Conservation (phyloP, 306 rosid species). For the Cyamopsis tetragonoloba region DNA sequence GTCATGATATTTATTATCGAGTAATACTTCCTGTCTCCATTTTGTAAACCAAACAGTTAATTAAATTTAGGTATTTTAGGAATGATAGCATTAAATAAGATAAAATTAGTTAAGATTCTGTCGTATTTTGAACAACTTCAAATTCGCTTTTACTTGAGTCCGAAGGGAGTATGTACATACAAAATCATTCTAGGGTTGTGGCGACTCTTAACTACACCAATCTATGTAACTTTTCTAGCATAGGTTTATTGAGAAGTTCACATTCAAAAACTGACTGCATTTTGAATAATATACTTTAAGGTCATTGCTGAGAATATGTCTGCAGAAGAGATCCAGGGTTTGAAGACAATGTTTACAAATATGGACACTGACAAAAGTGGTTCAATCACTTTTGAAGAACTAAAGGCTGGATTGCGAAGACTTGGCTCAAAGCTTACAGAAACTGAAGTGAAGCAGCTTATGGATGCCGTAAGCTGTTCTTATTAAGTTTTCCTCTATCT, state of each 20-base stretch:
- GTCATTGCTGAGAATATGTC: conserved; percentile 92
- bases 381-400: conserved; percentile 83
- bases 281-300: conserved; percentile 35
- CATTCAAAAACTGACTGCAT: not conserved
- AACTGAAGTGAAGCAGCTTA: conserved; percentile 81
- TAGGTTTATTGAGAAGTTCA: too few species aligned
- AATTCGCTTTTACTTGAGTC: too few species aligned
- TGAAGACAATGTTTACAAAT: conserved; percentile 83
- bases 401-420: conserved; percentile 77
- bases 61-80: too few species aligned
- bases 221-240: not conserved
- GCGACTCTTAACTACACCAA: not conserved
- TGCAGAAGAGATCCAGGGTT: conserved; percentile 87
- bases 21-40: too few species aligned
- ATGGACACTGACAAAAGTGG: conserved; percentile 89
- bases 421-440: conserved; percentile 89
- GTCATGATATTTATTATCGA: not conserved
- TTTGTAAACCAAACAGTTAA: too few species aligned
- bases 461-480: conserved; percentile 79
- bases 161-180: too few species aligned
- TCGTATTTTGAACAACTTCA: too few species aligned
- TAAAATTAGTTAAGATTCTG: too few species aligned
- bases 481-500: not conserved
- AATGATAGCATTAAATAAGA: too few species aligned
- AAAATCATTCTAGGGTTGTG: too few species aligned